Conservation (phyloP, 2,329 filamentous ascomycete genomes). For the Microdochium nivale region DNA sequence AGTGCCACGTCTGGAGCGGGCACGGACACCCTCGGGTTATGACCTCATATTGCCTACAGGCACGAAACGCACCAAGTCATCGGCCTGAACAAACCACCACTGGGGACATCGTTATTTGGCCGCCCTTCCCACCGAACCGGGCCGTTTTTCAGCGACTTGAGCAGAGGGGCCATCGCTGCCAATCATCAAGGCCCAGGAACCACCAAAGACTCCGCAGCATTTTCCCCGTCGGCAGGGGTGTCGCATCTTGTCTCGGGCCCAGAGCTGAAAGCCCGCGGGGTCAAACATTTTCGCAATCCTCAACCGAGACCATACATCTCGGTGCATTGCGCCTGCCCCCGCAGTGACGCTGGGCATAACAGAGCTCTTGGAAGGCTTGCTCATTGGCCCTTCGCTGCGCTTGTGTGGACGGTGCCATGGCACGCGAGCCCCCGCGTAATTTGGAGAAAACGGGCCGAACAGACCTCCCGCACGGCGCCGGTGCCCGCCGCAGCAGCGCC, state of each 20-base stretch:
- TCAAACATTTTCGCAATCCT: not conserved
- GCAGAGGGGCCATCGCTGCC: not conserved
- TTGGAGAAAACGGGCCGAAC: conserved; percentile 1
- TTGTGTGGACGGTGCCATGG: not conserved
- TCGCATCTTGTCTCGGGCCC: not conserved
- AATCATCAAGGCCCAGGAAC: not conserved
- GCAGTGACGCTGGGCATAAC: not conserved
- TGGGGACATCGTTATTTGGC: not conserved
- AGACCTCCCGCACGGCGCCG: not conserved
- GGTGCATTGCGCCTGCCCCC: no score
- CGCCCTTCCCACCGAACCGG: not conserved
- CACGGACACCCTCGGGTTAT: not conserved
- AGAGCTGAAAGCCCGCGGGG: not conserved
- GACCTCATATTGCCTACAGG: not conserved
- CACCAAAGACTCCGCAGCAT: not conserved
- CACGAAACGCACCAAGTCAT: not conserved
- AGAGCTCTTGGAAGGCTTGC: not conserved
- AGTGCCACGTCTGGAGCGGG: no score
- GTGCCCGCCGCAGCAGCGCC: not conserved
- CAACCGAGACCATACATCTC: not conserved
- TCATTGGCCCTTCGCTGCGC: not conserved
- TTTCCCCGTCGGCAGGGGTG: not conserved
- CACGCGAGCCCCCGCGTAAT: not conserved
- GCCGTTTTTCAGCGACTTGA: not conserved
- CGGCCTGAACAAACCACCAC: not conserved